These are phyloP conservation scores for Phytophthora macrochlamydospora DNA, from an alignment of 352 stramenopile genomes.

Conservation along the genomic window DNA sequence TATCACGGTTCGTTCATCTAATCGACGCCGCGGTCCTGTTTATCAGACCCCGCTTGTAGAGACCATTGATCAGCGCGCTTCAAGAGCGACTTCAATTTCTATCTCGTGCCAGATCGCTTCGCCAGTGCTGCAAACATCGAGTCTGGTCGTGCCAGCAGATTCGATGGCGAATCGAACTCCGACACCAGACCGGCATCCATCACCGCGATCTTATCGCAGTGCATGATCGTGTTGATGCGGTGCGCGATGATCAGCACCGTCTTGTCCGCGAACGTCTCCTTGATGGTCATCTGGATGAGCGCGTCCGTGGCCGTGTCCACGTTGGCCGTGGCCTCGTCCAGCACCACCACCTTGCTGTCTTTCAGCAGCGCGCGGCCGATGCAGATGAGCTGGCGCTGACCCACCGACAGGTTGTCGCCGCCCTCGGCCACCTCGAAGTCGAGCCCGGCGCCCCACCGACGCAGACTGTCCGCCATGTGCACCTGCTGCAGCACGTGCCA, in stretches of 20 bases:
- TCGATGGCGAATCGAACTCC: constrained; percentile 89
- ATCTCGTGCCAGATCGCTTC: constrained; percentile 17
- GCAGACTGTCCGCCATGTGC: constrained; percentile 71
- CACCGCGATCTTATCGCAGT: constrained; percentile 91
- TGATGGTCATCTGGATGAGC: constrained; percentile 67
- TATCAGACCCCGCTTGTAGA: too few relatives aligned
- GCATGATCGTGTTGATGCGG: constrained; percentile 92
- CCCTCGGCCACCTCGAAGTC: constrained; percentile 91
- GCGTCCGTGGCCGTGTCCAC: constrained; percentile 72
- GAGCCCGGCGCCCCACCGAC: constrained; percentile 56
- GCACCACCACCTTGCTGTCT: constrained; percentile 91
- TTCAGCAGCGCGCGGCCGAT: constrained; percentile 93
- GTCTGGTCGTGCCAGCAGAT: constrained; percentile 72
- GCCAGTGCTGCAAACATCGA: constrained; percentile 75
- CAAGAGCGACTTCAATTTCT: not conserved
- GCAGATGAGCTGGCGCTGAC: constrained; percentile 95
- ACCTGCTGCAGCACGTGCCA: constrained; percentile 61
- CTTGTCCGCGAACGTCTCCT: constrained; percentile 86
- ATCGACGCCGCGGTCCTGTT: too few relatives aligned
- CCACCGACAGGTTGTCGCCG: constrained; percentile 93
- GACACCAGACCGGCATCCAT: constrained; percentile 87
- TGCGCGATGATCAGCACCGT: constrained; percentile 96
- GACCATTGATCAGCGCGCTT: too few relatives aligned
- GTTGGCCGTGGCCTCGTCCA: constrained; percentile 96
- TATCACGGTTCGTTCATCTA: too few relatives aligned